Base-by-base conservation (phyloP, 768 basidiomycete species). In the Mycena filopes region DNA sequence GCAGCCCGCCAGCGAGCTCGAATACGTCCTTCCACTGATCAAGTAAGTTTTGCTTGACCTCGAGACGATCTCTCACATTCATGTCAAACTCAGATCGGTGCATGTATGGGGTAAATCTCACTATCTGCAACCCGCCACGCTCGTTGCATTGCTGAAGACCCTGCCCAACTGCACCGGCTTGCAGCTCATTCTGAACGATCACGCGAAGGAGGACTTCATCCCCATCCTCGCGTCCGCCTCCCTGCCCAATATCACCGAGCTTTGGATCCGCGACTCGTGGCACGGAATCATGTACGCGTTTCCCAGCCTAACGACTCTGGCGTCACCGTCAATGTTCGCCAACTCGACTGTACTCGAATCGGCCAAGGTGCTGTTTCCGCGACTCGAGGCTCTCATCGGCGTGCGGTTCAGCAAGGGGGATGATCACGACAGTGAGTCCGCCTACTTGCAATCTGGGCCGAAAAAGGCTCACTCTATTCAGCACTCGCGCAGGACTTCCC, bases 221-320 rank as follows among this genome's bases (percentile, higher is more conserved):
- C 28, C 45, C 9, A 15, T 25, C n/a, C 38, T 63, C 2, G 20
- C 8, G 1, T 55, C 47, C 15, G 61, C 53, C 2, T 21, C 25
- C 2, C 21, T 55, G 6, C 61, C 53, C 15, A 29, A 0, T 13
- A 25, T 63, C 3, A 42, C 46, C 33, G 7, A 43, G 6, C 45
- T 63, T 4, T 50, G 31, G 15, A 38, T 63, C 2, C 42, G 23
- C 2, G 53, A 55, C n/a, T 15, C 4, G n/a, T 13, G 26, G 7
- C 31, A 46, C 31, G 5, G 7, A 18, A 36, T 55, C 2, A 29
- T 47, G 33, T 3, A 16, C 2, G 13, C 38, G 2, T 62, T 62
- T 36, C 51, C 60, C 28, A 62, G 55, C 60, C 11, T 62, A 33
- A 54, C 20, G n/a, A 55, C 33, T 7, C 53, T 62, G 13, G 50